Base-by-base conservation (phyloP, 2,329 filamentous ascomycete species). In the Aspergillus sp. region DNA sequence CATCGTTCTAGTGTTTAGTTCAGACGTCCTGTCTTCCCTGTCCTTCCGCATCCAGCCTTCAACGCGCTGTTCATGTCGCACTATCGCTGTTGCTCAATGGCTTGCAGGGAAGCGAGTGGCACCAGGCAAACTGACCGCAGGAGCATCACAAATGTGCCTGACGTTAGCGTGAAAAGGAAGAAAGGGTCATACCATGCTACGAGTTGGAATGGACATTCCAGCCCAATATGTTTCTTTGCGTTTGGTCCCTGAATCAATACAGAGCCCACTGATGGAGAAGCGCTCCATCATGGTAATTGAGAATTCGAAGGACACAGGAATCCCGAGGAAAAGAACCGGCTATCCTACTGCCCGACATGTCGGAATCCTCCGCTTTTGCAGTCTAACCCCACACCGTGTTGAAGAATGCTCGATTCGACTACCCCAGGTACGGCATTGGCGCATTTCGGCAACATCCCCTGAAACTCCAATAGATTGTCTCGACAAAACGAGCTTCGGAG, bases 1-100 rank as follows among this genome's bases (percentile, higher is more conserved):
- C 53, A 46, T 53, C 19, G 30, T 30, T 10, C n/a, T 40, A 45
- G 41, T 17, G 47, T 26, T 51, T 44, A 46, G 33, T 42, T 50
- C 41, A 33, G 50, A 49, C 51, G 38, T 47, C 41, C 24, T 33
- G 24, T 45, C 20, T 14, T 7, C 32, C 14, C 22, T 20, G 17
- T 20, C 14, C 30, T 46, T 20, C 35, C 32, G 11, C 10, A 17
- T 24, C 19, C 11, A 22, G 16, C 22, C 17, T 30, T 22, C 9
- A 36, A 38, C 35, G 13, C 14, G 35, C 35, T n/a, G 14, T n/a
- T 38, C 16, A 13, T n/a, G 35, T 38, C 35, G 14, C 35, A 38
- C 35, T 2, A 38, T 14, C 13, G 14, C 16, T 5, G 14, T 38
- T 8, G 11, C 6, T 8, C 35, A 38, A 38, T 30, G 6, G 26